Percentiles rank a stretch among this genome's conserved stretches.
These are phyloP conservation scores for Glarea lozoyensis DNA, from an alignment of 495 filamentous ascomycete species.

Conservation along the genomic window DNA sequence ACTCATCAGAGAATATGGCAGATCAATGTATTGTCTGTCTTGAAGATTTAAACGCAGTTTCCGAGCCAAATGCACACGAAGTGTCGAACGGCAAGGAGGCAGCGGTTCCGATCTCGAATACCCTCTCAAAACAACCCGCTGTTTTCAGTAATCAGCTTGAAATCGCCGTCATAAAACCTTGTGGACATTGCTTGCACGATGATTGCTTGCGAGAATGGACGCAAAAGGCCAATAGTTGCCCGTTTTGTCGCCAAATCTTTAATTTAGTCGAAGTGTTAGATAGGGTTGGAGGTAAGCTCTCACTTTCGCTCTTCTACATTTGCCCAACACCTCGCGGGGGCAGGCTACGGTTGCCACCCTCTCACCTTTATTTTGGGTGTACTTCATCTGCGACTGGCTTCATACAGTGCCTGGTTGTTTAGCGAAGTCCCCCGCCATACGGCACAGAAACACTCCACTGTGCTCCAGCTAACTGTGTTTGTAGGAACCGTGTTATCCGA, in stretches of 20 bases:
- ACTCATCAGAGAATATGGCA: constrained; percentile 48
- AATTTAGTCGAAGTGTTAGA: constrained; percentile 79
- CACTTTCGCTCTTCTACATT: too few relatives aligned
- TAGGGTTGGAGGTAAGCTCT: constrained; percentile 61
- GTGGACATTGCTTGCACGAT: constrained; percentile 85
- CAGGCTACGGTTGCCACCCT: too few relatives aligned
- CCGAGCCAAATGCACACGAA: constrained; percentile 13
- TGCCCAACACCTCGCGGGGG: too few relatives aligned
- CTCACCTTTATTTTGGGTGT: too few relatives aligned
- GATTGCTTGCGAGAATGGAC: constrained; percentile 88
- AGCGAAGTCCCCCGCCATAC: neutral
- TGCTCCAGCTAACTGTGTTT: constrained; percentile 23
- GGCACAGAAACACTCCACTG: neutral
- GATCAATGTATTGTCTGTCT: constrained; percentile 96
- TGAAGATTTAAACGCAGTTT: constrained; percentile 65
- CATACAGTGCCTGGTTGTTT: neutral
- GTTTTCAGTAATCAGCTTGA: constrained; percentile 23
- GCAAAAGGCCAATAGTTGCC: constrained; percentile 93
- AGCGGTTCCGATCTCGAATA: constrained; percentile 27
- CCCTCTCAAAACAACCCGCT: constrained; percentile 24
- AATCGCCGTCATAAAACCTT: constrained; percentile 50
- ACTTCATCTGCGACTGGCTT: too few relatives aligned
- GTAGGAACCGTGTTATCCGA: constrained; percentile 67
- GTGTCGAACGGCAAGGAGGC: constrained; percentile 30
- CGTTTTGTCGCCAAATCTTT: constrained; percentile 88